Evolutionary conservation across 768 basidiomycete genomes (phyloP).

Genomic region (Collybiopsis confluens): DNA sequence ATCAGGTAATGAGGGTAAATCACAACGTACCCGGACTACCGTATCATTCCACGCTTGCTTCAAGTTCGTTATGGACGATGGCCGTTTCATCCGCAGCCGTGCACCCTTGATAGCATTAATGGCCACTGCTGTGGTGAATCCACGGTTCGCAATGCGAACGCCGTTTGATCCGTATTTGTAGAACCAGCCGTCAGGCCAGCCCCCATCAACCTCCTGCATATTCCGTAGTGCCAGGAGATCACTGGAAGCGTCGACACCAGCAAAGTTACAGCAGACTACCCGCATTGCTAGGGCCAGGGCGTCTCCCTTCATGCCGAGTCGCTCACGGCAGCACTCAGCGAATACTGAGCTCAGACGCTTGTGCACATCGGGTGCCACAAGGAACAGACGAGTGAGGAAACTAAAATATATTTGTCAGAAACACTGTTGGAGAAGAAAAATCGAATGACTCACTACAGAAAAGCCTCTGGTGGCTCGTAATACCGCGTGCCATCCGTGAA

Average conservation of each 20-base stretch:
- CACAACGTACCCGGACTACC: background rate
- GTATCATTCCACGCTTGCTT: constrained; percentile 7
- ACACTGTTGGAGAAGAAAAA: background rate
- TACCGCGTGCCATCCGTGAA: constrained; percentile 54
- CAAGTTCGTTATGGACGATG: constrained; percentile 1
- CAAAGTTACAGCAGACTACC: constrained; percentile 37
- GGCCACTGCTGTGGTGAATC: constrained; percentile 50
- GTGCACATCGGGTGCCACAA: constrained; percentile 29
- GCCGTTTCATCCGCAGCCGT: constrained; percentile 1
- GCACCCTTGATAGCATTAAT: constrained; percentile 37
- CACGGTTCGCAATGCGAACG: constrained; percentile 48
- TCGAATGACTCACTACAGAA: background rate
- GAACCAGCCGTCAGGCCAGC: constrained; percentile 53
- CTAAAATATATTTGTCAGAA: constrained; percentile 42
- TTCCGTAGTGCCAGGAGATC: constrained; percentile 42
- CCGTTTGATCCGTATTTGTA: constrained; percentile 50
- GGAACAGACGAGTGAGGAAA: constrained; percentile 48
- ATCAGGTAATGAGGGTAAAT: background rate
- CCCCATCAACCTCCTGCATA: constrained; percentile 51
- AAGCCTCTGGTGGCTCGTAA: constrained; percentile 33
- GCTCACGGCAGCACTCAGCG: constrained; percentile 43
- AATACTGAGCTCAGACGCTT: constrained; percentile 34
- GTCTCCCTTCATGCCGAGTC: constrained; percentile 45
- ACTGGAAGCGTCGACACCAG: constrained; percentile 36
- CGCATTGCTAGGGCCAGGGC: constrained; percentile 57